Percentiles rank a stretch among this genome's conserved stretches.
Evolutionary conservation across 805 yeast genomes (phyloP).

Genomic region (Wickerhamomyces alni): DNA sequence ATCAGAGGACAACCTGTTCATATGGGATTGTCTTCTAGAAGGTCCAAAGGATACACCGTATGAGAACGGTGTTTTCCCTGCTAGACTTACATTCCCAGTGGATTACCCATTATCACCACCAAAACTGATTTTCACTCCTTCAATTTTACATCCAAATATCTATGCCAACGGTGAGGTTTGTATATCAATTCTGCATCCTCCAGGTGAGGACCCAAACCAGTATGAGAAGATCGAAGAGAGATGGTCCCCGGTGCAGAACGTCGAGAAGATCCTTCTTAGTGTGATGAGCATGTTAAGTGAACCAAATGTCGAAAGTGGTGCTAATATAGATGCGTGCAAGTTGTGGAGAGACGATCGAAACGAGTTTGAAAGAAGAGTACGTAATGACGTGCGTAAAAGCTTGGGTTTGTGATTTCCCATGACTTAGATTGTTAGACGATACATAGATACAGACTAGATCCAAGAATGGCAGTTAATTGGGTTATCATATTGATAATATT

Average conservation of each 20-base stretch:
- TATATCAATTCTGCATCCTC: slow-evolving; percentile 89
- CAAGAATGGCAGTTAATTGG: no score
- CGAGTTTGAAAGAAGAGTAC: slow-evolving; percentile 60
- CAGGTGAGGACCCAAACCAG: slow-evolving; percentile 96
- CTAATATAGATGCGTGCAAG: slow-evolving; percentile 74
- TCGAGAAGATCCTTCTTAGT: slow-evolving; percentile 90
- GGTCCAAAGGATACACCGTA: slow-evolving; percentile 84
- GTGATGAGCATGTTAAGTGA: slow-evolving; percentile 96
- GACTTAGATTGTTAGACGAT: no score
- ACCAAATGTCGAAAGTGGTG: slow-evolving; percentile 95
- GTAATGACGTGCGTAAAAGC: slow-evolving; percentile 59
- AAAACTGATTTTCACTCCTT: slow-evolving; percentile 65
- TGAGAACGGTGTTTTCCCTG: slow-evolving; percentile 85
- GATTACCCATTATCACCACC: slow-evolving; percentile 88
- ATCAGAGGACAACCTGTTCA: slow-evolving; percentile 62
- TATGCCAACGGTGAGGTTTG: slow-evolving; percentile 95
- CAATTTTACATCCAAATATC: slow-evolving; percentile 88
- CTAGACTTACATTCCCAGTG: slow-evolving; percentile 60
- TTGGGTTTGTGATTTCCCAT: slow-evolving; percentile 58
- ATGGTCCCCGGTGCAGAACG: slow-evolving; percentile 97
- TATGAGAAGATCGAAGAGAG: slow-evolving; percentile 94
- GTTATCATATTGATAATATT: no score
- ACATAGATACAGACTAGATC: no score
- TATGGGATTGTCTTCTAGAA: slow-evolving; percentile 79
- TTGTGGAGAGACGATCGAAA: slow-evolving; percentile 84